These are phyloP conservation scores for Setaria viridis DNA, from an alignment of 202 grass and related monocot genomes.

Conservation along the genomic window DNA sequence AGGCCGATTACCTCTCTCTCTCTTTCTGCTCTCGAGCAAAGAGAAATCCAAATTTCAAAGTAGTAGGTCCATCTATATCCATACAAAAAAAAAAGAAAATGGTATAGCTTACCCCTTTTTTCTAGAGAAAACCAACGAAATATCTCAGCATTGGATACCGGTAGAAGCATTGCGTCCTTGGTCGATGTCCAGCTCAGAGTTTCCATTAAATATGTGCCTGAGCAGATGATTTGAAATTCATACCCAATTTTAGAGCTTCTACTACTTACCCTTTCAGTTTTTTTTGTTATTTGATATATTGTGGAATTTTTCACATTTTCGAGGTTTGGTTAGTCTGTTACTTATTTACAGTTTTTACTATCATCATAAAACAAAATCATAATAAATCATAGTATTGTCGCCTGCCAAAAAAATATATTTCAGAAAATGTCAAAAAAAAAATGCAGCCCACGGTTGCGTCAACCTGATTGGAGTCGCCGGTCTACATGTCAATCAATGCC, in stretches of 20 bases:
- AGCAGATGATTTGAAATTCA: no score
- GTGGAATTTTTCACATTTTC: no score
- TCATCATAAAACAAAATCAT: not conserved
- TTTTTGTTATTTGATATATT: no score
- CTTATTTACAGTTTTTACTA: not conserved
- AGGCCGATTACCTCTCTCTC: no score
- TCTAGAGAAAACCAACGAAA: not conserved
- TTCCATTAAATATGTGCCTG: no score
- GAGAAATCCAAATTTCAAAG: not conserved
- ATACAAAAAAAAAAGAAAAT: not conserved
- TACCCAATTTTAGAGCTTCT: no score
- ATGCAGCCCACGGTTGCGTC: not conserved
- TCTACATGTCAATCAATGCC: not conserved
- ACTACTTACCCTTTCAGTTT: no score
- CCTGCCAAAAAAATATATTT: not conserved
- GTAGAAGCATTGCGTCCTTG: not conserved
- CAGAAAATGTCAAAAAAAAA: not conserved
- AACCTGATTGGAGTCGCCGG: not conserved
- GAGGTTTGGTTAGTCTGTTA: no score
- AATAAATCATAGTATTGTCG: not conserved
- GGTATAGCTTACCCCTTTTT: not conserved
- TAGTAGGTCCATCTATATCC: not conserved
- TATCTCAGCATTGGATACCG: not conserved
- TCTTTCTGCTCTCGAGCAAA: constrained; percentile 1
- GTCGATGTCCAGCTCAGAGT: no score